Conservation (phyloP, 768 basidiomycete genomes). For the Cystobasidium ongulense region DNA sequence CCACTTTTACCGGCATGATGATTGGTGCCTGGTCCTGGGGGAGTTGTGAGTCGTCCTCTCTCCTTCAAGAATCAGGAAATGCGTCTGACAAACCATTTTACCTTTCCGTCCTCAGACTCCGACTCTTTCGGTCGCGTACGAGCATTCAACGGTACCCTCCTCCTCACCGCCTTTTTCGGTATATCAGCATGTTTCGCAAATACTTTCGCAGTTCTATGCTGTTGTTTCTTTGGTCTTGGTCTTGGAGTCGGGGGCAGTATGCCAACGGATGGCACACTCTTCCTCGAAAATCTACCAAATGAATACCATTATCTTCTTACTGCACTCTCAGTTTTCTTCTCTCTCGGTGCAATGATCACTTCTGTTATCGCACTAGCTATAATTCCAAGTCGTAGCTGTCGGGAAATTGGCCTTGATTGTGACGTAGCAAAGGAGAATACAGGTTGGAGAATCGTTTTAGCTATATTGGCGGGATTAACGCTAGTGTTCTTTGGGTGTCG, state of each 20-base stretch:
- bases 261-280: slow-evolving; percentile 91
- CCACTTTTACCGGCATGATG: slow-evolving; percentile 98
- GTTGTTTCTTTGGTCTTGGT: slow-evolving; percentile 75
- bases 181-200: slow-evolving; percentile 65
- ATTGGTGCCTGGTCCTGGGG: slow-evolving; percentile 54
- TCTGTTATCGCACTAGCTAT: slow-evolving; percentile 70
- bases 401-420: slow-evolving; percentile 49
- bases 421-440: slow-evolving; percentile 61
- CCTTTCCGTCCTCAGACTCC: slow-evolving; percentile 52
- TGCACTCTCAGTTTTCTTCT: slow-evolving; percentile 69
- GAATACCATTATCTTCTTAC: slow-evolving; percentile 83
- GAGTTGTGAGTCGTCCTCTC: slow-evolving; percentile 54
- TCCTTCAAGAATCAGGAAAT: neutral
- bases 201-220: slow-evolving; percentile 62
- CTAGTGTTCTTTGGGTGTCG: slow-evolving; percentile 76
- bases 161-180: slow-evolving; percentile 83
- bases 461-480: slow-evolving; percentile 70
- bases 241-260: slow-evolving; percentile 92
- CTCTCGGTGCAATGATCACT: slow-evolving; percentile 76
- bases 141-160: slow-evolving; percentile 86
- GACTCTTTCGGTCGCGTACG: slow-evolving; percentile 78
- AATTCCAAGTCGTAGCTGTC: slow-evolving; percentile 57
- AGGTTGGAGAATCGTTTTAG: slow-evolving; percentile 83
- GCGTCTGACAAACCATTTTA: slow-evolving; percentile 1
- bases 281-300: slow-evolving; percentile 85